phyloP scores from a whole-genome alignment of 1,284 basidiomycete species.

The Inonotus hispidus region DNA sequence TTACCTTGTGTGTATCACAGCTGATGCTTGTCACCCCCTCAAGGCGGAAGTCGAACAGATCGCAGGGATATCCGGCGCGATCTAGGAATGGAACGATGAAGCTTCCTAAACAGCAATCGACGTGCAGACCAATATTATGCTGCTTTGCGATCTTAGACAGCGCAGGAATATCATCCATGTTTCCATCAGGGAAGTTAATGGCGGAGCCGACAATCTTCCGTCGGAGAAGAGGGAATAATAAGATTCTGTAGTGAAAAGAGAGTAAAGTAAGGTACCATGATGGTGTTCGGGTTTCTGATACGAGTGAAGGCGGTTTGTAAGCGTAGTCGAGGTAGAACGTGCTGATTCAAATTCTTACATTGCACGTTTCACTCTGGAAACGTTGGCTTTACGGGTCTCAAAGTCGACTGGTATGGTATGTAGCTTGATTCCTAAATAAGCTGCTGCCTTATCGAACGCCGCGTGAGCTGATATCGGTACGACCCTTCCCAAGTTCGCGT shows the following conservation, averaged over 20 bases:
- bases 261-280: conserved; percentile 49
- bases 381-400: conserved; percentile 73
- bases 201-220: conserved; percentile 82
- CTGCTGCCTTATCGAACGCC: conserved; percentile 91
- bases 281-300: conserved; percentile 74
- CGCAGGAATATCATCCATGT: conserved; percentile 82
- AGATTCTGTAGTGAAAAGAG: background rate
- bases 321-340: conserved; percentile 1
- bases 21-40: conserved; percentile 86
- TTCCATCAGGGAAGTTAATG: conserved; percentile 90
- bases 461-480: conserved; percentile 86
- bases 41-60: conserved; percentile 85
- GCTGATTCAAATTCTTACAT: conserved; percentile 52
- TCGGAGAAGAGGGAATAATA: conserved; percentile 1
- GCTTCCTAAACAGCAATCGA: conserved; percentile 89
- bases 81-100: conserved; percentile 92
- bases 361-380: conserved; percentile 76
- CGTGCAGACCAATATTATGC: conserved; percentile 84
- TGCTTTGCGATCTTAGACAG: conserved; percentile 74
- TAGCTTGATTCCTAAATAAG: conserved; percentile 91
- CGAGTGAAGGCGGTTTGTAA: background rate
- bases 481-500: conserved; percentile 46
- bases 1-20: conserved; percentile 89
- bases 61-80: conserved; percentile 37
- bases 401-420: conserved; percentile 86